These are phyloP conservation scores for Boeremia lycopersici DNA, from an alignment of 2,329 filamentous ascomycete species.

Conservation along the genomic window DNA sequence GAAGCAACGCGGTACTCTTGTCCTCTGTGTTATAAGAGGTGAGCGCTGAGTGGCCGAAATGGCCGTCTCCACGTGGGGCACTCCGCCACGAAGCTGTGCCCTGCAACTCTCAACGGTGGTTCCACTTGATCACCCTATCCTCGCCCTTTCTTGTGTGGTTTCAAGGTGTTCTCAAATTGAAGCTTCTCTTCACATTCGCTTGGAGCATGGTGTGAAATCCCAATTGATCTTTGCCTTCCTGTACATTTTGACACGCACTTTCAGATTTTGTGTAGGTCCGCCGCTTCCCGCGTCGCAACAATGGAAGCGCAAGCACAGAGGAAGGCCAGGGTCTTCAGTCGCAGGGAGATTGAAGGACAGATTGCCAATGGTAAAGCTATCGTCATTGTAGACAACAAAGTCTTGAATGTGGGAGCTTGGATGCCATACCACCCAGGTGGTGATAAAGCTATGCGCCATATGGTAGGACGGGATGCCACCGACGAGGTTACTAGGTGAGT, in stretches of 20 bases:
- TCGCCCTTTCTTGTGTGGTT: slow-evolving; percentile 10
- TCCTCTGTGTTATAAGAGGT: neutral
- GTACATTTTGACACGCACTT: neutral
- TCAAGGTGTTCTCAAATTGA: too few relatives aligned
- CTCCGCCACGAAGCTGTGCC: slow-evolving; percentile 4
- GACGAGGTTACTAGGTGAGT: slow-evolving; percentile 90
- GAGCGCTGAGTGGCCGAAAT: slow-evolving; percentile 6
- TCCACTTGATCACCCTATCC: slow-evolving; percentile 25
- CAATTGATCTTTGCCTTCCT: neutral
- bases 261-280: slow-evolving; percentile 1
- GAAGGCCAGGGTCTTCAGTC: slow-evolving; percentile 60
- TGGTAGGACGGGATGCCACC: slow-evolving; percentile 92
- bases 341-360: slow-evolving; percentile 74
- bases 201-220: slow-evolving; percentile 13
- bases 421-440: slow-evolving; percentile 89
- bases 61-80: slow-evolving; percentile 7
- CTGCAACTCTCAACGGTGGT: slow-evolving; percentile 15
- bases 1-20: neutral
- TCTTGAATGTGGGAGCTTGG: slow-evolving; percentile 89
- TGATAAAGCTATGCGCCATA: slow-evolving; percentile 86
- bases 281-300: slow-evolving; percentile 13
- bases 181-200: slow-evolving; percentile 1
- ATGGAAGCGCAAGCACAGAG: slow-evolving; percentile 41
- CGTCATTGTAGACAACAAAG: slow-evolving; percentile 79
- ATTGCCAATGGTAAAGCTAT: slow-evolving; percentile 83